Evolutionary conservation across 768 basidiomycete genomes (phyloP), one percentile per base, ranked within the genome.

Genomic region (Trametes punicea): DNA sequence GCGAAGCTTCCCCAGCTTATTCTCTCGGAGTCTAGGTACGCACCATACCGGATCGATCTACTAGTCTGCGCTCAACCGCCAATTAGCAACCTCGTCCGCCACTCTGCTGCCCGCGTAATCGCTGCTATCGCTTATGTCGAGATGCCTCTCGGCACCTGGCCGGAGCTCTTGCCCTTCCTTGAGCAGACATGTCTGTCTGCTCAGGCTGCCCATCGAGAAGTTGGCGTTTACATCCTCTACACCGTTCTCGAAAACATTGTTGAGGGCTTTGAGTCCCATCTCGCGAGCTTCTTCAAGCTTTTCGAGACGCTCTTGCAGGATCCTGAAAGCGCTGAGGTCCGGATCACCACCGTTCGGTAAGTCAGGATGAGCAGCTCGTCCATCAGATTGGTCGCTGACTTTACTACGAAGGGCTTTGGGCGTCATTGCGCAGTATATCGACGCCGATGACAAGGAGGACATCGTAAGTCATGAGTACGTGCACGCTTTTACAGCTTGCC

Each of bases 111-210:
- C 21, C 91, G 97, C 44, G 89, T 96, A 55, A 83, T 98, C 60
- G 91, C 96, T 39, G 88, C 93, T 56, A 89, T 98, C 72, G 96
- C 95, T 18, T 81, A 84, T 51, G 82, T 93, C 67, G 97, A 99
- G 70, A 79, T 98, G 56, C 81, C 86, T 15, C 69, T 79, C 51
- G 83, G 84, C 62, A 79, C 81, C 60, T 98, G 97, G 97, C 80
- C 87, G 2, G 79, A 85, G 54, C 88, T 99, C 42, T 80, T 98
- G 26, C 90, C 92, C 4, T 94, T 90, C 78, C 81, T 99, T 31
- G 81, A 89, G 64, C 78, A 85, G 61, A 85, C 90, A 8, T 88
- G 90, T 59, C 77, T 77, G 36, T 88, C 93, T 7, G 63, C 80
- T 2, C 71, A 81, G 52, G 84, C 83, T 25, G 71, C 81, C 0